Evolutionary conservation across 2,329 filamentous ascomycete genomes (phyloP).

Genomic region (Aureobasidium lini): DNA sequence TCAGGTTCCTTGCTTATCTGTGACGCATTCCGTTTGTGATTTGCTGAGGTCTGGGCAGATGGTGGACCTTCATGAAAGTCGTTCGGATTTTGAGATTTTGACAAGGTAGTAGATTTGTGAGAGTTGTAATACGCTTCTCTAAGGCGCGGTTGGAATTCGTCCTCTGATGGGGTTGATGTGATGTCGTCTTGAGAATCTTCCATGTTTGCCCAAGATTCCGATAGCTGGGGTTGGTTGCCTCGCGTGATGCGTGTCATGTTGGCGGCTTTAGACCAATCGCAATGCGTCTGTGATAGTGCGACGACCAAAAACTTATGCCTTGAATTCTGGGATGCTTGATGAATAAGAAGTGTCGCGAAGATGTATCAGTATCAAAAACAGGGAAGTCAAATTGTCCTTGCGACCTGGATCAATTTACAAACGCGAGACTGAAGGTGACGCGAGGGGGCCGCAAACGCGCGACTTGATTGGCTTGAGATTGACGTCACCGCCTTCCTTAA

Average conservation of each 20-base stretch:
- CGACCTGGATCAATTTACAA: background rate
- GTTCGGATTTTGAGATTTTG: background rate
- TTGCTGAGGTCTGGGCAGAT: background rate
- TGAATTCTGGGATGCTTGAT: background rate
- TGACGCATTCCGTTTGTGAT: slow-evolving; percentile 4
- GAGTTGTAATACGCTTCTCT: slow-evolving; percentile 9
- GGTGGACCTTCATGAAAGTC: background rate
- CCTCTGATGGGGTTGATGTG: background rate
- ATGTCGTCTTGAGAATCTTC: background rate
- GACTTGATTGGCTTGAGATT: background rate
- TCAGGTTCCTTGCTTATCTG: background rate
- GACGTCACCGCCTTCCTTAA: background rate
- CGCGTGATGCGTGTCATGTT: slow-evolving; percentile 10
- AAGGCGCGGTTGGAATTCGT: slow-evolving; percentile 2
- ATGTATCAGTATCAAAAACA: background rate
- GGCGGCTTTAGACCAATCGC: background rate
- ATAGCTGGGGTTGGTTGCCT: slow-evolving; percentile 8
- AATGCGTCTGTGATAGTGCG: background rate
- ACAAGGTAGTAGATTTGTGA: background rate
- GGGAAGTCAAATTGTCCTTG: background rate
- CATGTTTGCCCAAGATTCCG: slow-evolving; percentile 14
- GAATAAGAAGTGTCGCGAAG: background rate
- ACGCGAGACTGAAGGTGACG: slow-evolving; percentile 2
- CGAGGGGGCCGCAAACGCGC: slow-evolving; percentile 1
- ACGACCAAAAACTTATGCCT: background rate